Evolutionary conservation across 2,329 filamentous ascomycete species (phyloP).

Genomic region (Colletotrichum musae): DNA sequence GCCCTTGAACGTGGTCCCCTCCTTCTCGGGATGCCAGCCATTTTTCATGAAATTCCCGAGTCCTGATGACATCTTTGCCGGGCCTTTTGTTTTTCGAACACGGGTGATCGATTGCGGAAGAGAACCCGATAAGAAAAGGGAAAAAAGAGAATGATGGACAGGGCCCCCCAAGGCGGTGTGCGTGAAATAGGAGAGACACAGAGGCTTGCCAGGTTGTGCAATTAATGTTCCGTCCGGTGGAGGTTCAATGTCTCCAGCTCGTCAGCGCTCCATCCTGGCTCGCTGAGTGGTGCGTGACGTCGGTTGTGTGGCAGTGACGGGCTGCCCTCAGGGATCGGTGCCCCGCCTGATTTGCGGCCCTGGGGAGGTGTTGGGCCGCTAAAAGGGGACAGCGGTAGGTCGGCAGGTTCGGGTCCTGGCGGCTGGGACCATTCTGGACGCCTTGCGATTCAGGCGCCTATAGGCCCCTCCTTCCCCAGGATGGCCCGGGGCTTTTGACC

Average conservation of each 20-base stretch:
- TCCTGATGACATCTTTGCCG: conserved; percentile 55
- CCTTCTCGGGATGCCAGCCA: conserved; percentile 68
- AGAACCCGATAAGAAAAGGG: not conserved
- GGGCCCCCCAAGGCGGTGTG: conserved; percentile 12
- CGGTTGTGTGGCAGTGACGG: conserved; percentile 34
- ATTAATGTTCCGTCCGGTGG: conserved; percentile 32
- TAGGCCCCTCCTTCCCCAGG: not conserved
- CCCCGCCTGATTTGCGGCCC: conserved; percentile 15
- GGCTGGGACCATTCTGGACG: conserved; percentile 1
- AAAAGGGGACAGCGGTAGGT: conserved; percentile 9
- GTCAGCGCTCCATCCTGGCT: conserved; percentile 37
- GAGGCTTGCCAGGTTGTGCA: conserved; percentile 22
- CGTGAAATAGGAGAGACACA: conserved; percentile 28
- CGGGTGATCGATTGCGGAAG: not conserved
- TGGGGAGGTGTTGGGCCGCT: conserved; percentile 22
- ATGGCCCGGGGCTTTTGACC: too few relatives aligned
- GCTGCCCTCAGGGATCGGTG: not conserved
- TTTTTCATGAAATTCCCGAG: conserved; percentile 65
- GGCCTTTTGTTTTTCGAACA: too few relatives aligned
- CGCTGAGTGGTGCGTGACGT: conserved; percentile 30
- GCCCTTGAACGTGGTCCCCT: conserved; percentile 56
- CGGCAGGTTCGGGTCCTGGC: conserved; percentile 7
- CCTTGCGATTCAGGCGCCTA: conserved; percentile 40
- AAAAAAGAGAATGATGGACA: not conserved
- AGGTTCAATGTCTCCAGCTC: conserved; percentile 32